Base-by-base conservation (phyloP, 768 basidiomycete species). In the Gelatoporia subvermispora region DNA sequence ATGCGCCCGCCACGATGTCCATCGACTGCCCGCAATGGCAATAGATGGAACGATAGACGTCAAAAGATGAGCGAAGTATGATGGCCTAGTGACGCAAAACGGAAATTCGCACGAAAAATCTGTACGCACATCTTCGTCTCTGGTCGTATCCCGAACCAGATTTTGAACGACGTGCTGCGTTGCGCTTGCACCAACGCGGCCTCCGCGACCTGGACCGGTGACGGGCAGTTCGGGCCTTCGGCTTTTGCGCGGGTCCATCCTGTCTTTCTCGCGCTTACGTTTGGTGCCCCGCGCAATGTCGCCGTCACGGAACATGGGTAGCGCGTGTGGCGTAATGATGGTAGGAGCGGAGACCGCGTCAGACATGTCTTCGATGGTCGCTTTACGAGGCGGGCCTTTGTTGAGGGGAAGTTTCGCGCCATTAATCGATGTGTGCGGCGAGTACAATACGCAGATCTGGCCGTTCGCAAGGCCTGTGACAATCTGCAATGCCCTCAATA, bases 161-260 rank as follows among this genome's bases (percentile, higher is more conserved):
- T 92, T 88, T 69, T 96, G 93, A 44, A 98, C 93, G 56, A 98
- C 81, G 64, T 97, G 93, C 59, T 97, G 94, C 43, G 93, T 97
- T 16, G 95, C 95, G 70, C 92, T 94, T 28, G 93, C 93, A 35
- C 96, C 96, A 35, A 99, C 89, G 35, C 96, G 74, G 45, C 96
- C 96, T 18, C 96, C 96, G 60, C 79, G 79, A 46, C 96, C 96
- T 11, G 93, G 93, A 11, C 96, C 96, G 53, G 77, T 85, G 46
- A 99, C 84, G 22, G 96, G 96, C 60, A 95, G 73, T 62, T 93
- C 91, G 18, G 96, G 96, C 55, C 93, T 78, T 60, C 80, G 80
- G 69, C 90, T 93, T 79, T 96, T 96, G 61, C 88, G 79, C 36
- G 90, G 87, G 70, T 96, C 92, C 75, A 80, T 68, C 54, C 90